Evolutionary conservation across 2,329 filamentous ascomycete genomes (phyloP).

Genomic region (Chaetomium sp.): DNA sequence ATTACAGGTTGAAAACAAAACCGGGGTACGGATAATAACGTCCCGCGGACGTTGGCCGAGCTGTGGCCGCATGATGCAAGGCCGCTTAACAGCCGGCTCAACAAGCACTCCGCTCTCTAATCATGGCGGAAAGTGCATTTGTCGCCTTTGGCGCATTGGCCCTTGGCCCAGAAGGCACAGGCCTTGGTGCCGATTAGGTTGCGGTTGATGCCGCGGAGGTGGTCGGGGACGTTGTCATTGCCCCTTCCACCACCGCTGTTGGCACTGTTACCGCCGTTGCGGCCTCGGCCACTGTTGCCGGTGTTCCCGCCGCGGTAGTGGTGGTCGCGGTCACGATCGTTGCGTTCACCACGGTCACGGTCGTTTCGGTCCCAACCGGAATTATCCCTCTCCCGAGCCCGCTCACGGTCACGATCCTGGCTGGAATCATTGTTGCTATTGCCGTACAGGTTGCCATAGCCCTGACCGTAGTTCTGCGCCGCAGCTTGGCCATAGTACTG

Average conservation of each 20-base stretch:
- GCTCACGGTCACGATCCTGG: conserved; percentile 11
- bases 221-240: conserved; percentile 21
- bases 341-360: conserved; percentile 21
- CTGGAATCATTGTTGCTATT: not conserved
- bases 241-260: conserved; percentile 27
- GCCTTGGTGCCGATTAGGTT: conserved; percentile 59
- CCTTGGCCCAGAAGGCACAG: conserved; percentile 64
- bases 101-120: conserved; percentile 10
- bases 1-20: too few relatives aligned
- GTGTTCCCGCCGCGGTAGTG: not conserved
- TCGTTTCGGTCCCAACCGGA: conserved; percentile 20
- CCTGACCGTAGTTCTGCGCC: conserved; percentile 23
- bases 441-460: conserved; percentile 10
- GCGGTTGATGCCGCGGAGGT: conserved; percentile 45
- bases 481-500: conserved; percentile 16
- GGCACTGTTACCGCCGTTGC: conserved; percentile 13
- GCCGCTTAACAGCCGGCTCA: not conserved
- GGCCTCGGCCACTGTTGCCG: conserved; percentile 17
- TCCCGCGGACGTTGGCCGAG: too few relatives aligned
- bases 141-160: conserved; percentile 65
- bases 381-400: conserved; percentile 18
- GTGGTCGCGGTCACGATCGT: too few relatives aligned
- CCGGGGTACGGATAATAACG: too few relatives aligned
- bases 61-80: not conserved
- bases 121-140: conserved; percentile 71